phyloP scores from a whole-genome alignment of 805 yeast genomes.

The Torulaspora delbrueckii region DNA sequence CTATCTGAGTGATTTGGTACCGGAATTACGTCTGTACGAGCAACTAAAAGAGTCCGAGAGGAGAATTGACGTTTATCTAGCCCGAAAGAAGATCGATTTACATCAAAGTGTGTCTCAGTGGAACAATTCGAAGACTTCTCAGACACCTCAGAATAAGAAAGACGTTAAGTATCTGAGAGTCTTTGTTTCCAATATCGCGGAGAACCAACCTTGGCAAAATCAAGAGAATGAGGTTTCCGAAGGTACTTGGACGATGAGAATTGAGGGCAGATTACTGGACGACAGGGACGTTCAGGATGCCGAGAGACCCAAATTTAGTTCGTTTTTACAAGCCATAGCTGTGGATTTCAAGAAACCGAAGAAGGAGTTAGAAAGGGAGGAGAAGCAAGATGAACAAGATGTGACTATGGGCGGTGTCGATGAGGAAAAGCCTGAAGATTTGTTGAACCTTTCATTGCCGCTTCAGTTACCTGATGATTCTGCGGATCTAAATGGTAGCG shows the following conservation, averaged over 20 bases:
- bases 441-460: conserved; percentile 15
- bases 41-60: conserved; percentile 76
- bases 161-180: conserved; percentile 63
- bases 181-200: conserved; percentile 74
- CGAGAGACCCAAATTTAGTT: conserved; percentile 59
- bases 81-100: conserved; percentile 78
- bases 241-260: conserved; percentile 75
- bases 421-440: conserved; percentile 1
- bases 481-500: conserved; percentile 32
- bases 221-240: conserved; percentile 31
- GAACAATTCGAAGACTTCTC: conserved; percentile 38
- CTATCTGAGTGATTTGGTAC: conserved; percentile 44
- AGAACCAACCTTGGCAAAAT: conserved; percentile 85
- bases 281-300: conserved; percentile 45
- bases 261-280: conserved; percentile 79
- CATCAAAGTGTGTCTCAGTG: conserved; percentile 59
- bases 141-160: conserved; percentile 10
- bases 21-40: conserved; percentile 70
- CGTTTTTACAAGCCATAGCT: conserved; percentile 77
- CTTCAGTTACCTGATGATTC: conserved; percentile 15
- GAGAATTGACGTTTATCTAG: conserved; percentile 70
- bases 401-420: conserved; percentile 12
- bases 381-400: conserved; percentile 10
- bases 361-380: conserved; percentile 6
- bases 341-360: conserved; percentile 54